Evolutionary conservation across 164 flowering plant species (phyloP).

Genomic region (Cinnamomum micranthum): DNA sequence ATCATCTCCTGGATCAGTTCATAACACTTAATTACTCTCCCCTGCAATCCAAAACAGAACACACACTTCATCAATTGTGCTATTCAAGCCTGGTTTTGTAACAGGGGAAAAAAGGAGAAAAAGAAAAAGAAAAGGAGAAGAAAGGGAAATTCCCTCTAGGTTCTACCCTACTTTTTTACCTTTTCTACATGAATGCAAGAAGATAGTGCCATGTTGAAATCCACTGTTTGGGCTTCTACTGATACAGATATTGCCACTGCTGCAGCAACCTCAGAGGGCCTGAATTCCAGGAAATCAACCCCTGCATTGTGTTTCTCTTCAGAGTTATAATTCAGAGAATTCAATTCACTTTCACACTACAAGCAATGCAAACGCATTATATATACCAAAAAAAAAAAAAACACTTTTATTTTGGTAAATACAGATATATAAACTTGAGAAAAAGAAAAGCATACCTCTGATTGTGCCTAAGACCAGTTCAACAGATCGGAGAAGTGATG

Average conservation of each 20-base stretch:
- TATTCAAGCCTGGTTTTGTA: neutral
- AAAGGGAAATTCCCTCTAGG: conserved; percentile 1
- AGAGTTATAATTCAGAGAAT: conserved; percentile 2
- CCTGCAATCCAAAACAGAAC: conserved; percentile 46
- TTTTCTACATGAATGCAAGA: conserved; percentile 37
- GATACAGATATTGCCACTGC: conserved; percentile 62
- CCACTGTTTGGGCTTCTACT: conserved; percentile 38
- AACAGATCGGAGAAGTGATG: conserved; percentile 29
- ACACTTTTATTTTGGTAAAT: neutral
- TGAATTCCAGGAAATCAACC: conserved; percentile 63
- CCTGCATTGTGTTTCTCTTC: conserved; percentile 49
- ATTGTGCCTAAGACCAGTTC: conserved; percentile 42
- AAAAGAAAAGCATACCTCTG: conserved; percentile 30
- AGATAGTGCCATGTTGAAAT: conserved; percentile 37
- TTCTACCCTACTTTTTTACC: conserved; percentile 34
- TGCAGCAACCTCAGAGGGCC: conserved; percentile 74
- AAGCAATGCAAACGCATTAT: too few species aligned
- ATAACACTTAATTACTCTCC: conserved; percentile 58
- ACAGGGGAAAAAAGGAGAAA: neutral
- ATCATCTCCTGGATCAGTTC: conserved; percentile 45
- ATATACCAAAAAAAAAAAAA: too few species aligned
- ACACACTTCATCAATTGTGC: neutral
- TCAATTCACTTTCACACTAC: neutral
- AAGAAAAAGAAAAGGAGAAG: neutral
- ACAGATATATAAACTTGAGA: neutral